Base-by-base conservation (phyloP, 225 moss, liverwort and hornwort genomes). In the Takakia lepidozioides region DNA sequence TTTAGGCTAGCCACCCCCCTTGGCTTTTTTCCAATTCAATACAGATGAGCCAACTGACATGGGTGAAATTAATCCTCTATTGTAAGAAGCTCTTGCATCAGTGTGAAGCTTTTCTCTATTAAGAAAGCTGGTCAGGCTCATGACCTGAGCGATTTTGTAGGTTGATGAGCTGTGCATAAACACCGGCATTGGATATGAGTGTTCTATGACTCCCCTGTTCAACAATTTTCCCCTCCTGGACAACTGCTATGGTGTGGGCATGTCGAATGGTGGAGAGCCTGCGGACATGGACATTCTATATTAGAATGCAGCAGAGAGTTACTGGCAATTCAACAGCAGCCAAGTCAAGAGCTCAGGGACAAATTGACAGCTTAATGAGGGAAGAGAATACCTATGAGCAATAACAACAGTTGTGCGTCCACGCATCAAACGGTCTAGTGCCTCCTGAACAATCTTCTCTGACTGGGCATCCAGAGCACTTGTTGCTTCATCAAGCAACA, bases 401-500 rank as follows among this genome's bases (percentile, higher is more conserved):
- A 80, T 48, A 13, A 80, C 79, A 35, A 80, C 63, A 25, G 79
- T 74, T 29, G 79, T 80, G 57, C 79, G 66, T 27, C 74, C 74
- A 25, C 29, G 38, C 79, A 80, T 74, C 39, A 80, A 58, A 54
- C 79, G 70, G 60, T 80, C 79, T 27, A 80, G 70, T 25, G 79
- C 79, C 50, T 80, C 79, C 57, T 80, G 79, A 26, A 80, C 79
- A 27, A 74, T n/a, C 46, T 80, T 74, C 47, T 80, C 79, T 42
- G 79, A 70, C 46, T 70, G 79, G 23, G 79, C 70, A 57, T 80
- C 79, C 37, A 80, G 57, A 21, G 79, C 79, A 64, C 79, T 80
- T 19, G 79, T 80, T 7, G 79, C 79, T 55, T 80, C 79, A 61
- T 80, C 79, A 28, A 80, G 79, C n/a, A 80, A 54, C 38, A 80